Evolutionary conservation across 768 basidiomycete species (phyloP).

Genomic region (Termitomyces sp.): DNA sequence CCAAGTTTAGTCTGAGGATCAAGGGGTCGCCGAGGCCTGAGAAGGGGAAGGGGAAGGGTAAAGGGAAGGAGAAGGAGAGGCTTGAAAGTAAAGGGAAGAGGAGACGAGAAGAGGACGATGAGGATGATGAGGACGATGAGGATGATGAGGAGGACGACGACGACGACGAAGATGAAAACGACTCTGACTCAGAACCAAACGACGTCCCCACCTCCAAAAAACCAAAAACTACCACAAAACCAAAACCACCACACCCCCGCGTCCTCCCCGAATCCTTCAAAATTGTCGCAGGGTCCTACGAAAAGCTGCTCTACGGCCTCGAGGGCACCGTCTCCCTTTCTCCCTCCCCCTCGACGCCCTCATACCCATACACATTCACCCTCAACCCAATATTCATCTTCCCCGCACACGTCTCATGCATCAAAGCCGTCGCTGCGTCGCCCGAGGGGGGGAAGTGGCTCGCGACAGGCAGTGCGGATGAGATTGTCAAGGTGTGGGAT

Average conservation of each 20-base stretch:
- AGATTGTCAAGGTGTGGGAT: constrained; percentile 97
- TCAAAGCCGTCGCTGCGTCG: constrained; percentile 87
- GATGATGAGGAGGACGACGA: background rate
- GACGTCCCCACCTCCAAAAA: constrained; percentile 10
- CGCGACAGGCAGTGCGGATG: constrained; percentile 93
- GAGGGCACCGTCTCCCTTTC: constrained; percentile 52
- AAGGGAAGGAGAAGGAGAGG: background rate
- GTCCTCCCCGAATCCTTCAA: constrained; percentile 66
- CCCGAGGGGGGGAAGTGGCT: constrained; percentile 94
- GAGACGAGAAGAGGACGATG: constrained; percentile 1
- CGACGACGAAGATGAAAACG: background rate
- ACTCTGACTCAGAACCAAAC: constrained; percentile 18
- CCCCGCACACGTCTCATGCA: constrained; percentile 92
- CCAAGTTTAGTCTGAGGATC: constrained; percentile 6
- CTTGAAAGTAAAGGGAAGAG: background rate
- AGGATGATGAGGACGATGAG: background rate
- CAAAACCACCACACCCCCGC: background rate
- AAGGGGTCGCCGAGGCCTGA: background rate
- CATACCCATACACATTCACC: constrained; percentile 13
- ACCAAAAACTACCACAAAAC: constrained; percentile 16
- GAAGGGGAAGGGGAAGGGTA: constrained; percentile 1
- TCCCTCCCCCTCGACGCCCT: background rate
- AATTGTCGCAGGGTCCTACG: constrained; percentile 90
- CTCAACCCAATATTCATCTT: constrained; percentile 91
- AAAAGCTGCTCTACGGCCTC: constrained; percentile 91